A percentile compares a stretch with the other conserved stretches of the same genome.
These are phyloP conservation scores for Morella rubra DNA, from an alignment of 306 rosid species.

Conservation along the genomic window DNA sequence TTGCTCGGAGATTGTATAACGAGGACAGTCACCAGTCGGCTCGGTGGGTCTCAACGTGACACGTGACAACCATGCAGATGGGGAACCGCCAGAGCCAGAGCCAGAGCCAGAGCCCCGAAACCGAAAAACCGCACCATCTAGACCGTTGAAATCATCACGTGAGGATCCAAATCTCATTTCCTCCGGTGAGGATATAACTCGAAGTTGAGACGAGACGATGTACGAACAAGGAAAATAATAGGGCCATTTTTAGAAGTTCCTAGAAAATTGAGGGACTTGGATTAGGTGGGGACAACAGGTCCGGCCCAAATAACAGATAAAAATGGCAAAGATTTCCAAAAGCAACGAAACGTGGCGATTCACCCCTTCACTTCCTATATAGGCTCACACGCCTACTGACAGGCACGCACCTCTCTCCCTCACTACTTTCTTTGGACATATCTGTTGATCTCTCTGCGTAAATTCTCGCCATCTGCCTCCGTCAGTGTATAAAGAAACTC, in stretches of 20 bases:
- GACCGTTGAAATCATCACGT: not conserved
- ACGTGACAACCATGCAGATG: not conserved
- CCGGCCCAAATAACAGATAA: not conserved
- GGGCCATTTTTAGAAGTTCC: not conserved
- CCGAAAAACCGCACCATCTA: not conserved
- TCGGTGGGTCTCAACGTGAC: not conserved
- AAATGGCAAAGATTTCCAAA: not conserved
- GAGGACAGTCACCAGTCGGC: too few relatives aligned
- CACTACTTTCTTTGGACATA: not conserved
- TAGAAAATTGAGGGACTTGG: not conserved
- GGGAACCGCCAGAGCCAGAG: not conserved
- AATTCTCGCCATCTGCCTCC: too few relatives aligned
- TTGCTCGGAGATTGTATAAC: too few relatives aligned
- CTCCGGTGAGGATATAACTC: not conserved
- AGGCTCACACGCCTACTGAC: too few relatives aligned
- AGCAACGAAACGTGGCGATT: not conserved
- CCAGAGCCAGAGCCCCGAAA: too few relatives aligned
- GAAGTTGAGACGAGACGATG: too few relatives aligned
- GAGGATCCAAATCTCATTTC: not conserved
- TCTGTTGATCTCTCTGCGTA: not conserved
- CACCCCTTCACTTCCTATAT: not conserved
- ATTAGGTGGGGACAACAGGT: not conserved
- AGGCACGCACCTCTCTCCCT: too few relatives aligned
- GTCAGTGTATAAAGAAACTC: too few relatives aligned
- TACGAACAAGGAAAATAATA: not conserved